Base-by-base conservation (phyloP, 345 rosid species). In the Anacardium occidentale region DNA sequence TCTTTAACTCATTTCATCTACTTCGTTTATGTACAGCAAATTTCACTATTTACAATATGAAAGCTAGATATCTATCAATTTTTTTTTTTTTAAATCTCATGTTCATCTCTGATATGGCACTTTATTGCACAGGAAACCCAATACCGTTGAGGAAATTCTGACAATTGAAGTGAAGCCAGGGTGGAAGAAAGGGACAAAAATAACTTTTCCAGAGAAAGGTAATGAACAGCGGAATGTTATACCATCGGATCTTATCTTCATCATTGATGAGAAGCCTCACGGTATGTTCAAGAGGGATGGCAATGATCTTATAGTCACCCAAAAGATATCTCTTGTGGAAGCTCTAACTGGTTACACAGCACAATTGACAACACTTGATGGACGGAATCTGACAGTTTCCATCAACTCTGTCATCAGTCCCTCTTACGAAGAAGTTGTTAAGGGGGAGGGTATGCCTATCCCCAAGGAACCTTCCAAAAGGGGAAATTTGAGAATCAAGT, bases 381-480 rank as follows among this genome's bases (percentile, higher is more conserved):
- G 97, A 5, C 83, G 96, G 74, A 82, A 65, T 48, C 81, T 91
- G 20, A 71, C 91, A 0, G 67, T 91, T 32, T 83, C 85, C 0
- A 73, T 93, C 37, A 86, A 79, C 75, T 68, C 72, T 58, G 71
- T 93, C 66, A 83, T 93, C 69, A 85, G 78, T 59, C 96, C 97
- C 5, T 77, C 89, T 3, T 89, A 91, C 45, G 98, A 93, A 82
- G 97, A 93, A 78, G 87, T 89, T 0, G 83, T 93, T n/a, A 84
- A 81, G 72, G 92, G 94, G 1, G 96, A 93, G 77, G 98, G 98
- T 40, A 93, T 93, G 98, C 98, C 98, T 1, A 82, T 93, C 55
- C 87, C 92, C 20, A 91, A 91, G 75, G 97, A 93, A 52, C 94
- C 96, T 9, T 85, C 91, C 18, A 90, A 52, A 62, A 90, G 77